Evolutionary conservation across 495 filamentous ascomycete species (phyloP).

Genomic region (Aspergillus affinis): DNA sequence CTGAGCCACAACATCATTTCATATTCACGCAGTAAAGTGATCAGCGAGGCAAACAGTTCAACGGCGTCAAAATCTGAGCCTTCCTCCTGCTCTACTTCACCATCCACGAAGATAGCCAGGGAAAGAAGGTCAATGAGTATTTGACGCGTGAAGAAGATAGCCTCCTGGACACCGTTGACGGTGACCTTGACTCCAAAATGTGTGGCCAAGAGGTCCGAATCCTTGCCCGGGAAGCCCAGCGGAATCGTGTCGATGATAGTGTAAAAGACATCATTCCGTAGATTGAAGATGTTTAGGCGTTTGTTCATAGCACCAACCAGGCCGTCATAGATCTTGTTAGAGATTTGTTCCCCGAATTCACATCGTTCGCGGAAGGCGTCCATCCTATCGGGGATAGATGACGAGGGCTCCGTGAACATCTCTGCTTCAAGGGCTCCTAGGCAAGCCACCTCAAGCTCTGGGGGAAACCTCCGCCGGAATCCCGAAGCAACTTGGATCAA

Average conservation of each 20-base stretch:
- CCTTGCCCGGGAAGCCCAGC: constrained; percentile 40
- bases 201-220: constrained; percentile 52
- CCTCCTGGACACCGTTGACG: constrained; percentile 75
- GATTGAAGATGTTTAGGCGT: constrained; percentile 37
- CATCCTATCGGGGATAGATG: constrained; percentile 67
- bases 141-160: constrained; percentile 60
- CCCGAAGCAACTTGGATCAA: constrained; percentile 59
- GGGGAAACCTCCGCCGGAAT: constrained; percentile 58
- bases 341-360: constrained; percentile 69
- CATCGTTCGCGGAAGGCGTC: constrained; percentile 69
- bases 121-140: constrained; percentile 79
- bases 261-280: constrained; percentile 54
- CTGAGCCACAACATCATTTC: constrained; percentile 82
- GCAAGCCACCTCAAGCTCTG: constrained; percentile 60
- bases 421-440: constrained; percentile 62
- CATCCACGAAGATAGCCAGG: constrained; percentile 79
- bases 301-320: constrained; percentile 41
- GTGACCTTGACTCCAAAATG: constrained; percentile 70
- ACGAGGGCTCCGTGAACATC: constrained; percentile 64
- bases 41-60: constrained; percentile 63
- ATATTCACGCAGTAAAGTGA: constrained; percentile 67
- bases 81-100: constrained; percentile 68
- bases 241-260: constrained; percentile 45
- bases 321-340: constrained; percentile 63
- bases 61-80: constrained; percentile 66